A percentile compares a stretch with the other conserved stretches of the same genome.
phyloP scores from a whole-genome alignment of 805 yeast species.

The Yamadazyma takamatsuzukensis region DNA sequence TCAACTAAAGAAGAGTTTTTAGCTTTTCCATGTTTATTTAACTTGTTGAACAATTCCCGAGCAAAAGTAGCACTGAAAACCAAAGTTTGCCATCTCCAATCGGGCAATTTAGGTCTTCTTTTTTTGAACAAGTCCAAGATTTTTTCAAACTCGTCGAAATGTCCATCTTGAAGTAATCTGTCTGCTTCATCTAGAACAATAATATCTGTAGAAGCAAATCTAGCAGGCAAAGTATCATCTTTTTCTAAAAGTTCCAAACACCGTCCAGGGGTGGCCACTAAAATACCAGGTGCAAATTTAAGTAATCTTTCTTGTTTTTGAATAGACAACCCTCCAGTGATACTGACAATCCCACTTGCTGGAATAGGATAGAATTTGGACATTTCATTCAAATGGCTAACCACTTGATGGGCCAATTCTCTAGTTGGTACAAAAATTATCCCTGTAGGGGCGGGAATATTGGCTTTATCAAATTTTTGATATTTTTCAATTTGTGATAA shows the following conservation, averaged over 20 bases:
- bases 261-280: constrained; percentile 96
- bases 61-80: constrained; percentile 96
- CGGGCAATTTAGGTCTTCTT: constrained; percentile 41
- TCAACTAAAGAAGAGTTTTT: constrained; percentile 27
- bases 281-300: constrained; percentile 66
- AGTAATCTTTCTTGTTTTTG: constrained; percentile 88
- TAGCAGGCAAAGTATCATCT: constrained; percentile 39
- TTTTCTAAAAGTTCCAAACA: constrained; percentile 77
- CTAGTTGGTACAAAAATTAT: constrained; percentile 92
- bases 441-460: constrained; percentile 54
- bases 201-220: constrained; percentile 45
- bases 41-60: constrained; percentile 72
- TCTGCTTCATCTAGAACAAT: constrained; percentile 93
- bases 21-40: constrained; percentile 39
- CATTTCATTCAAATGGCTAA: constrained; percentile 64
- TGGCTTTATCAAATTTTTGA: too few relatives aligned
- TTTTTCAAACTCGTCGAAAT: constrained; percentile 84
- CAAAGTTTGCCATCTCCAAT: constrained; percentile 68
- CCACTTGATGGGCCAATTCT: constrained; percentile 93
- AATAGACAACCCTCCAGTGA: constrained; percentile 94
- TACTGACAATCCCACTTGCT: constrained; percentile 58
- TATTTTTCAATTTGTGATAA: constrained; percentile 22
- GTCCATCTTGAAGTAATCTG: constrained; percentile 90
- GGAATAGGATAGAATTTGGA: constrained; percentile 51
- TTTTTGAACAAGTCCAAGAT: constrained; percentile 62